Conservation (phyloP, 75 land plant genomes). For the Chamaecyparis obtusa region DNA sequence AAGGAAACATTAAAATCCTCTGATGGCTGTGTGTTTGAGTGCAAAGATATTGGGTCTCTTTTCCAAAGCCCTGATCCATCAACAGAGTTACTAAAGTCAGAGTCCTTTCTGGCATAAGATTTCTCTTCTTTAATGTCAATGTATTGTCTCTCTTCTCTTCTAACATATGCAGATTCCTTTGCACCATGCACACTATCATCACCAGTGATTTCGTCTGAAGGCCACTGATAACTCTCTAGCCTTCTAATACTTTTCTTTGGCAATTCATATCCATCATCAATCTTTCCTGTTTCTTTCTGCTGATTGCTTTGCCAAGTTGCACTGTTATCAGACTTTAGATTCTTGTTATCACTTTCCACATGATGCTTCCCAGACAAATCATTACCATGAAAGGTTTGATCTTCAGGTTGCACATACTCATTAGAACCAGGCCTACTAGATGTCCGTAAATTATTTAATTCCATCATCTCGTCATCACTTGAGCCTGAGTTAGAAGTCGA, state of each 20-base stretch:
- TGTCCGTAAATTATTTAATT: background rate
- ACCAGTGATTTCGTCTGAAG: background rate
- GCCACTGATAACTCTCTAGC: constrained; percentile 1
- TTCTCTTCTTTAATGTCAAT: background rate
- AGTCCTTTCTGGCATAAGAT: background rate
- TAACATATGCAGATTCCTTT: background rate
- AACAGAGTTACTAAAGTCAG: background rate
- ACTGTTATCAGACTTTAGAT: constrained; percentile 5
- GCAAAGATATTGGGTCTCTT: background rate
- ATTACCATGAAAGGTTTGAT: constrained; percentile 3
- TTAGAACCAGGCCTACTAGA: background rate
- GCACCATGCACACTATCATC: background rate
- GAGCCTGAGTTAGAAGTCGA: background rate
- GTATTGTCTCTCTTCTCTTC: background rate
- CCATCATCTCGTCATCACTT: background rate
- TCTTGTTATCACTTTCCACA: background rate
- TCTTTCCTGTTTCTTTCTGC: background rate
- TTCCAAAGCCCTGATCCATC: background rate
- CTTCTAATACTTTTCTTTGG: background rate
- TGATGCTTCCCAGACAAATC: background rate
- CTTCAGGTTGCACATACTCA: background rate
- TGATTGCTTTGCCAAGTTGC: constrained; percentile 5
- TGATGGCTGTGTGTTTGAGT: constrained; percentile 3
- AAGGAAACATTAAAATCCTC: constrained; percentile 5
- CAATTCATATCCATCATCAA: background rate